Conservation (phyloP, 768 basidiomycete species). For the Tylopilus cervinicoccineus region DNA sequence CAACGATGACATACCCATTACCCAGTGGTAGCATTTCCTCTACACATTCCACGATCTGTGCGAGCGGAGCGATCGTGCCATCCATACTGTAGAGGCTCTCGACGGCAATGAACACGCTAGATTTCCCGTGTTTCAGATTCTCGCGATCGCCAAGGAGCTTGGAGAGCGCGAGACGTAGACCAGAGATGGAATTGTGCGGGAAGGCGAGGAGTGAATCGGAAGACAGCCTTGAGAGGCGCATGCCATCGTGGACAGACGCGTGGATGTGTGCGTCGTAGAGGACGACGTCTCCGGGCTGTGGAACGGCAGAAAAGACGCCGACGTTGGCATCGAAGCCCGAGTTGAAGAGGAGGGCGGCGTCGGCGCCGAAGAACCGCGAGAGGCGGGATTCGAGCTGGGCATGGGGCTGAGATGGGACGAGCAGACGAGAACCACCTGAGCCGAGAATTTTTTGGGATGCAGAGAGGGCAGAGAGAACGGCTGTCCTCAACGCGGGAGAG, state of each 20-base stretch:
- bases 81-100: conserved; percentile 97
- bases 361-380: conserved; percentile 54
- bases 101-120: conserved; percentile 72
- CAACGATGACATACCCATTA: conserved; percentile 76
- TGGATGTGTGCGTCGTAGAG: conserved; percentile 87
- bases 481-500: conserved; percentile 50
- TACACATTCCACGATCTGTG: conserved; percentile 57
- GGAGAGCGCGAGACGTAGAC: conserved; percentile 44
- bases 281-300: conserved; percentile 72
- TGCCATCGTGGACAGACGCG: conserved; percentile 87
- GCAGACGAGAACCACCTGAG: conserved; percentile 82
- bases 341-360: conserved; percentile 79
- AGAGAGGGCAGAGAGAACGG: conserved; percentile 54
- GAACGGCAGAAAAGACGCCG: conserved; percentile 77
- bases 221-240: conserved; percentile 57
- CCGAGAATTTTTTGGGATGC: conserved; percentile 64
- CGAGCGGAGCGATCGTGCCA: conserved; percentile 80
- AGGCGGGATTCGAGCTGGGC: conserved; percentile 68
- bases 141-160: conserved; percentile 37
- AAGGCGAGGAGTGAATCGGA: conserved; percentile 46
- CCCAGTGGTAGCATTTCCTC: conserved; percentile 57
- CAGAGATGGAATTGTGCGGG: conserved; percentile 63
- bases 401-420: conserved; percentile 61
- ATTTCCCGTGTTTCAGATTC: conserved; percentile 35
- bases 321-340: conserved; percentile 93